Evolutionary conservation across 148 eudicot genomes (phyloP).

Genomic region (Fallopia convolvulus): DNA sequence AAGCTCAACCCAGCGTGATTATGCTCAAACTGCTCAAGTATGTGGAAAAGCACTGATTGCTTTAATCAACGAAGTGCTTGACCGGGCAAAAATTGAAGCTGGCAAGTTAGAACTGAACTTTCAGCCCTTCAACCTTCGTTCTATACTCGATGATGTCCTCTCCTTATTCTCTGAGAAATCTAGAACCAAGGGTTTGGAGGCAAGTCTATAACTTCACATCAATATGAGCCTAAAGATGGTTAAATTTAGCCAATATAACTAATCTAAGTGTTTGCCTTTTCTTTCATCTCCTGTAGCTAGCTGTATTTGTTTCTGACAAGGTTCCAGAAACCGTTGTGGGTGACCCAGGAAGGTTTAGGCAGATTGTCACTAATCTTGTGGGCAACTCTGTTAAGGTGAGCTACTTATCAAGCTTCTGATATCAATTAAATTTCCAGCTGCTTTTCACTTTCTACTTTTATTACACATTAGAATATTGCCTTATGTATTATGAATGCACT

Average conservation of each 20-base stretch:
- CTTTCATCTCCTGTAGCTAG: constrained; percentile 28
- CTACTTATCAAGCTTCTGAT: neutral
- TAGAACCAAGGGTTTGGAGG: constrained; percentile 61
- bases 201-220: constrained; percentile 14
- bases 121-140: constrained; percentile 57
- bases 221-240: neutral
- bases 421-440: neutral
- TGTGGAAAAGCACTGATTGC: constrained; percentile 66
- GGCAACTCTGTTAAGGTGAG: constrained; percentile 75
- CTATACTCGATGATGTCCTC: constrained; percentile 61
- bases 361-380: constrained; percentile 64
- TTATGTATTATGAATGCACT: neutral
- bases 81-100: constrained; percentile 71
- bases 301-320: constrained; percentile 57
- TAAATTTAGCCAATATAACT: neutral
- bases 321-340: constrained; percentile 63
- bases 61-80: constrained; percentile 70
- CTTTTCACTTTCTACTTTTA: neutral
- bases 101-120: constrained; percentile 62
- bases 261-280: neutral
- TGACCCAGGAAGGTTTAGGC: constrained; percentile 72
- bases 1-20: constrained; percentile 64
- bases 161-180: constrained; percentile 71
- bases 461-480: neutral
- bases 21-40: constrained; percentile 73